Evolutionary conservation across 306 rosid species (phyloP).

Genomic region (Cucurbita pepo): DNA sequence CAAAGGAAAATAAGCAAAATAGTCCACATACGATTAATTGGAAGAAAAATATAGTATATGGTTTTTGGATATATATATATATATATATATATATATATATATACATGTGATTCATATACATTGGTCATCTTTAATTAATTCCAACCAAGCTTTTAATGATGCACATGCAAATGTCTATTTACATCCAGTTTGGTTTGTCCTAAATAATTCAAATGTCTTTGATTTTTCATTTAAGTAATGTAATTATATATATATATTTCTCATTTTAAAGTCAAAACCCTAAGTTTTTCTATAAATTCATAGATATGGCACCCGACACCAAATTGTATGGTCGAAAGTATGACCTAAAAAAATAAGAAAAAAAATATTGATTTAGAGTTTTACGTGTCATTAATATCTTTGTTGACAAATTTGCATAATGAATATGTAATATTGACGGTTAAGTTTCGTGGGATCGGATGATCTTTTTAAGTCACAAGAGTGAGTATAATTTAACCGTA

Average conservation of each 20-base stretch:
- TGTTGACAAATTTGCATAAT: not conserved
- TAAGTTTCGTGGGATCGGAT: not conserved
- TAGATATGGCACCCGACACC: not conserved
- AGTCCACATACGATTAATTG: not conserved
- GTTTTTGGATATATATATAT: not conserved
- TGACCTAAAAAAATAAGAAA: not conserved
- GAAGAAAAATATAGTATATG: not conserved
- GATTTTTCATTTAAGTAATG: not conserved
- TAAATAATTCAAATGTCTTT: not conserved
- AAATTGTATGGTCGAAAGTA: conserved; percentile 1
- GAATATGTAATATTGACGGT: not conserved
- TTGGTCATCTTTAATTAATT: not conserved
- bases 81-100: not conserved
- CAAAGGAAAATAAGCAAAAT: not conserved
- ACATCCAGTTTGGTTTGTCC: not conserved
- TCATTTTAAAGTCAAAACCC: not conserved
- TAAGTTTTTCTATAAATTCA: not conserved
- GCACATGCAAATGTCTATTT: not conserved
- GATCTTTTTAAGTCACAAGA: too few relatives aligned
- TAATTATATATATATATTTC: not conserved
- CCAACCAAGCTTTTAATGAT: not conserved
- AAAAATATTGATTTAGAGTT: not conserved
- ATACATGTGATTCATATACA: not conserved
- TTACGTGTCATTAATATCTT: not conserved
- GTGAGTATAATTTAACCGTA: too few relatives aligned